Conservation (phyloP, 805 yeast species). For the Starmerella stellata region DNA sequence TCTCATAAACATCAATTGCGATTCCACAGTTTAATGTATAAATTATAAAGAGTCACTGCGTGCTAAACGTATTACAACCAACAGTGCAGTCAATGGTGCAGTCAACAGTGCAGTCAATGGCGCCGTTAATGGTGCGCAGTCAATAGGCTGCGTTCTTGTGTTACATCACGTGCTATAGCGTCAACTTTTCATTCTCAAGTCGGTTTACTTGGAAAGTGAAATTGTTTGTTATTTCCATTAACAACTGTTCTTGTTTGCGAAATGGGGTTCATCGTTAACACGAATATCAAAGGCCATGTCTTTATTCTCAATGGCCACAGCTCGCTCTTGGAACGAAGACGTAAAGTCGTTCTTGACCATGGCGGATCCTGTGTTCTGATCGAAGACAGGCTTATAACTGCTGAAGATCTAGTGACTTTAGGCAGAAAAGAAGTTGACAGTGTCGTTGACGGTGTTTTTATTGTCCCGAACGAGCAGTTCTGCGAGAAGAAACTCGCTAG, state of each 20-base stretch:
- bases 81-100: too few species aligned
- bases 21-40: too few species aligned
- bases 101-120: too few species aligned
- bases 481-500: not conserved
- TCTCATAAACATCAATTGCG: too few species aligned
- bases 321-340: constrained; percentile 9
- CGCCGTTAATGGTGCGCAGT: too few species aligned
- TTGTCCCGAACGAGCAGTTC: constrained; percentile 20
- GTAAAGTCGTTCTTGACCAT: constrained; percentile 7
- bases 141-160: too few species aligned
- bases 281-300: constrained; percentile 10
- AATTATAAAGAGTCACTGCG: too few species aligned
- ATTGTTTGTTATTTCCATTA: too few species aligned
- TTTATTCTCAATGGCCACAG: constrained; percentile 13
- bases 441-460: constrained; percentile 62
- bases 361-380: constrained; percentile 11
- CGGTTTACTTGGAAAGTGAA: too few species aligned
- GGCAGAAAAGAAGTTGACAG: constrained; percentile 48
- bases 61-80: too few species aligned
- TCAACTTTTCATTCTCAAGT: too few species aligned
- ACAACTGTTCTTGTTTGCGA: not conserved
- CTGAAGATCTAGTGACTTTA: constrained; percentile 31
- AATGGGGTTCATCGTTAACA: constrained; percentile 16
- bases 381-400: constrained; percentile 3
- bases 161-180: too few species aligned